Evolutionary conservation across 495 filamentous ascomycete genomes (phyloP).

Genomic region (Thermochaetoides thermophila): DNA sequence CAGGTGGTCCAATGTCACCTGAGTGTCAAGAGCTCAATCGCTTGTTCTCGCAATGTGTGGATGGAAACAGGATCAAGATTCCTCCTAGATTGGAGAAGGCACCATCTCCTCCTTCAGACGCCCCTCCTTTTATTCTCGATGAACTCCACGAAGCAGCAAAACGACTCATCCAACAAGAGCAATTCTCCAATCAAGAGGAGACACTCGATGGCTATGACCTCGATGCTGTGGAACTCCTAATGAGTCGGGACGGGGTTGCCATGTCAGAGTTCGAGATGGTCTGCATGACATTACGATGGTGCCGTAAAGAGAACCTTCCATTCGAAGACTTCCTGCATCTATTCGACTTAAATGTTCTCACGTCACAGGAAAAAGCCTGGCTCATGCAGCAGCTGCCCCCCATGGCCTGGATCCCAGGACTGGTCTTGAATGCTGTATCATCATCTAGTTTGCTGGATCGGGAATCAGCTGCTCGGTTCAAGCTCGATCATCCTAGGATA

Average conservation of each 20-base stretch:
- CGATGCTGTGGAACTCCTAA: conserved; percentile 26
- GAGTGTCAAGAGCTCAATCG: conserved; percentile 39
- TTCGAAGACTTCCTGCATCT: conserved; percentile 23
- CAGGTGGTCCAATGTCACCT: conserved; percentile 28
- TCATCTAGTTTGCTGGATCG: conserved; percentile 23
- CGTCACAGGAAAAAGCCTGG: conserved; percentile 29
- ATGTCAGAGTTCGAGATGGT: conserved; percentile 37
- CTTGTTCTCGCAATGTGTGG: conserved; percentile 37
- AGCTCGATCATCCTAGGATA: conserved; percentile 23
- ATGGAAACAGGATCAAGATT: conserved; percentile 33
- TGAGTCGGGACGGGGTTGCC: conserved; percentile 26
- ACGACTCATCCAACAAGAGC: too few relatives aligned
- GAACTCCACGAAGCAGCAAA: conserved; percentile 26
- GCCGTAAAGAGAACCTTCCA: conserved; percentile 16
- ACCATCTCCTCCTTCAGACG: conserved; percentile 14
- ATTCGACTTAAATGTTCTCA: conserved; percentile 29
- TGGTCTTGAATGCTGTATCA: conserved; percentile 29
- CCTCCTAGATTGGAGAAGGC: conserved; percentile 27
- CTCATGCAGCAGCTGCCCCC: conserved; percentile 23
- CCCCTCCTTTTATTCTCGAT: conserved; percentile 31
- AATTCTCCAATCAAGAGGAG: too few relatives aligned
- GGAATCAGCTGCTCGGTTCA: conserved; percentile 20
- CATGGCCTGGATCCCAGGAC: conserved; percentile 10
- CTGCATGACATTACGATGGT: conserved; percentile 29
- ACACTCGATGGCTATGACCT: conserved; percentile 14